Evolutionary conservation across 352 stramenopile species (phyloP), one percentile per base, ranked within the genome.

Genomic region (Nothophytophthora sp.): DNA sequence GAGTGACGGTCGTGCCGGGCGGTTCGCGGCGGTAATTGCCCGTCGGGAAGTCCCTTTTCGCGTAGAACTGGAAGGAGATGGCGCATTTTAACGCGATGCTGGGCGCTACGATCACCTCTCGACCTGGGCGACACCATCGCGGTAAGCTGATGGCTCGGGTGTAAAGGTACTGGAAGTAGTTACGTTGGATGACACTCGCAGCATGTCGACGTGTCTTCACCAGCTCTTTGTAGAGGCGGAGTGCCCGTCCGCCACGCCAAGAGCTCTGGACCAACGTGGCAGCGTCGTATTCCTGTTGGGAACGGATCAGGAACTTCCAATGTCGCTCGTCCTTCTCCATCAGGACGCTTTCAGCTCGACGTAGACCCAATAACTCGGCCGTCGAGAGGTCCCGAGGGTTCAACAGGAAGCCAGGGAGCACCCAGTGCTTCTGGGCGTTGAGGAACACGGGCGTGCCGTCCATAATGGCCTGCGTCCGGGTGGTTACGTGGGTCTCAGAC

Each of bases 41-140:
- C 10, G 70, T 60, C 3, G 76, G 65, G 25, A 93, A 91, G 43
- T 93, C 82, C 44, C 81, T 90, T 20, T 67, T 71, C 2, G 62
- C 49, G 47, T 91, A 90, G 58, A 93, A 93, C 45, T 88, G 76
- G 57, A 93, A 93, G 13, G 63, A 71, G 28, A 88, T 79, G 1
- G 78, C 80, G 19, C 71, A 77, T 19, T 78, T 83, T 23, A 71
- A 65, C n/a, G 80, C 78, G 18, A 89, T 51, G 19, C 70, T 86
- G n/a, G 68, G 67, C 0, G 74, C 76, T 6, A 89, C 65, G 20
- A 93, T 33, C 16, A 91, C 76, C 49, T 93, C 80, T 25, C 69
- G 74, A 7, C 80, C 78, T n/a, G 73, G 29, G 15, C 82, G 60
- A 51, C 80, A 93, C 83, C 80, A 91, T 10, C 46, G 33, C 0